These are phyloP conservation scores for Hymenoscyphus scutula DNA, from an alignment of 2,329 filamentous ascomycete species.

Conservation along the genomic window DNA sequence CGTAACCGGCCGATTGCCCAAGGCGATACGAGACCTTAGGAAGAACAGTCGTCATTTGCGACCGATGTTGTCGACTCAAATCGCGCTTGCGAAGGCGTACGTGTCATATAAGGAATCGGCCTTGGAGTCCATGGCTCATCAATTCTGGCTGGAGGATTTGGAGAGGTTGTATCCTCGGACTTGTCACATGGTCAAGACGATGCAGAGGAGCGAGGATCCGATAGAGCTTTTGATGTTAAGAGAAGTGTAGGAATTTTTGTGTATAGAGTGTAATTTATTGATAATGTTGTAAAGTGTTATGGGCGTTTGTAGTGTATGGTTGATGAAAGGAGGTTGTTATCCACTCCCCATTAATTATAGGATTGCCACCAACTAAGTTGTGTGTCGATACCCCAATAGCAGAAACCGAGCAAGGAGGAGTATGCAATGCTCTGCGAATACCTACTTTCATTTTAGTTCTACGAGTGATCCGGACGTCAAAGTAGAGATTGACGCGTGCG, in stretches of 20 bases:
- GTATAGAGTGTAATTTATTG: neutral
- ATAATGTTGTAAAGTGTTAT: neutral
- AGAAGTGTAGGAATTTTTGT: slow-evolving; percentile 1
- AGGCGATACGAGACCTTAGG: slow-evolving; percentile 25
- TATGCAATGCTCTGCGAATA: too few species aligned
- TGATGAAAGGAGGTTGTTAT: neutral
- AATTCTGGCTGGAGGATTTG: slow-evolving; percentile 29
- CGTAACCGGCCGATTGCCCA: slow-evolving; percentile 28
- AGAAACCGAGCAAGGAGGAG: too few species aligned
- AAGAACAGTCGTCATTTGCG: slow-evolving; percentile 29
- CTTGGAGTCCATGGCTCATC: slow-evolving; percentile 26
- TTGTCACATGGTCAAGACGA: slow-evolving; percentile 32
- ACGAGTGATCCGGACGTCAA: too few species aligned
- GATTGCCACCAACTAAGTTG: neutral
- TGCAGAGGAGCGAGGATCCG: slow-evolving; percentile 29
- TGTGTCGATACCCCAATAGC: neutral
- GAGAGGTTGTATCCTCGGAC: slow-evolving; percentile 33
- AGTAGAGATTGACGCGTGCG: too few species aligned
- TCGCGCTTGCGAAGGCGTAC: slow-evolving; percentile 1
- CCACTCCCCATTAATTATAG: neutral
- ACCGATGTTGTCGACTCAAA: slow-evolving; percentile 14
- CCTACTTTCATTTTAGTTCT: too few species aligned
- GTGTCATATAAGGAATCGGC: neutral
- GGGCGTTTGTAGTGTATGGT: neutral
- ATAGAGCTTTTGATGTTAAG: slow-evolving; percentile 27